Evolutionary conservation across 352 stramenopile genomes (phyloP).

Genomic region (Globisporangium solare): DNA sequence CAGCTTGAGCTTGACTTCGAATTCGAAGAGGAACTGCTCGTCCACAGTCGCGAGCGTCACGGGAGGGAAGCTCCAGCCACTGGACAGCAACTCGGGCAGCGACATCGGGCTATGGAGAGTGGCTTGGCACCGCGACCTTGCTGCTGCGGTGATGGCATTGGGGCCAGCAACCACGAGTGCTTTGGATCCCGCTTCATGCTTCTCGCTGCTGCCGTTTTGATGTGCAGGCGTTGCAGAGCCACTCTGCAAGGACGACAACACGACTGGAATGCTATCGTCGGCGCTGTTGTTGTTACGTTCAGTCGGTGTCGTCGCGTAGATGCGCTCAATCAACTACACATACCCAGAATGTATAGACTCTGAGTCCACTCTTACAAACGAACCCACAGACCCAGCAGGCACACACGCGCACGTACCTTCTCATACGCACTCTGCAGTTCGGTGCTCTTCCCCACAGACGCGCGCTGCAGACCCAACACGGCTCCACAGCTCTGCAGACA

Average conservation of each 20-base stretch:
- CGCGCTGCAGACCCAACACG: slow-evolving; percentile 33
- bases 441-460: slow-evolving; percentile 17
- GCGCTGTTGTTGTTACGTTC: background rate
- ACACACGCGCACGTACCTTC: slow-evolving; percentile 23
- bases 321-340: slow-evolving; percentile 34
- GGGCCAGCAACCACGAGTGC: slow-evolving; percentile 4
- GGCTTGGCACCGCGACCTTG: background rate
- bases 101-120: slow-evolving; percentile 5
- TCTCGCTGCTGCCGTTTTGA: background rate
- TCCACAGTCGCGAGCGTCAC: slow-evolving; percentile 52
- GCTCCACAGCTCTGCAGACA: slow-evolving; percentile 33
- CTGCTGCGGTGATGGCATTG: background rate
- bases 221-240: background rate
- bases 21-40: slow-evolving; percentile 75
- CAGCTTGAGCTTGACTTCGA: slow-evolving; percentile 67
- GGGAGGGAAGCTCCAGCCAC: slow-evolving; percentile 53
- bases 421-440: slow-evolving; percentile 42
- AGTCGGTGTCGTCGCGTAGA: slow-evolving; percentile 26
- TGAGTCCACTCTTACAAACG: background rate
- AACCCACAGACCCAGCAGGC: background rate
- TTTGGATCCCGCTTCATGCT: slow-evolving; percentile 2
- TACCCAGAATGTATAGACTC: background rate
- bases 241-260: background rate
- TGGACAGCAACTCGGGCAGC: slow-evolving; percentile 2
- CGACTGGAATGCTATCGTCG: background rate